phyloP scores from a whole-genome alignment of 2,329 filamentous ascomycete species.

The Fusarium continuum region DNA sequence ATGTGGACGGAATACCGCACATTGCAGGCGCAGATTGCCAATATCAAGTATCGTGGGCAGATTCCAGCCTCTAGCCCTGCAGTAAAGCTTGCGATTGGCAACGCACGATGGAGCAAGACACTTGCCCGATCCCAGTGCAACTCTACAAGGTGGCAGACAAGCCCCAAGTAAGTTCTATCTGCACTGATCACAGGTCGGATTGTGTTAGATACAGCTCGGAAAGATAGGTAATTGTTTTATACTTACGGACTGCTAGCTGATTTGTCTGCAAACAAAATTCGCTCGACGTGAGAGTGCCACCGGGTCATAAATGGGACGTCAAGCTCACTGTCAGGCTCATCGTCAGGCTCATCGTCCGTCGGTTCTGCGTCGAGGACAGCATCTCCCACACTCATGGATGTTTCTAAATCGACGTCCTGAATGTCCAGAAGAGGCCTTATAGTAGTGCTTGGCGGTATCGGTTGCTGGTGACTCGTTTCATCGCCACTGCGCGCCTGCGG shows the following conservation, averaged over 20 bases:
- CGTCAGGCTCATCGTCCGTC: neutral
- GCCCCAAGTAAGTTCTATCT: neutral
- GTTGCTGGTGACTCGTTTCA: neutral
- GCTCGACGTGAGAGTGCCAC: neutral
- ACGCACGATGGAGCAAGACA: neutral
- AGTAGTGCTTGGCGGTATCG: neutral
- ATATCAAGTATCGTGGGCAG: neutral
- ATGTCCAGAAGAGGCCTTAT: neutral
- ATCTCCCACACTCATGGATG: neutral
- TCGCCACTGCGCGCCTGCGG: neutral
- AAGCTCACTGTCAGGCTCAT: neutral
- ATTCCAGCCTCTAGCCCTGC: neutral
- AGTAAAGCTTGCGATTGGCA: neutral
- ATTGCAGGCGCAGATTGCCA: conserved; percentile 16
- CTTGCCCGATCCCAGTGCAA: neutral
- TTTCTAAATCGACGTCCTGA: neutral
- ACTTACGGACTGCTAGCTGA: neutral
- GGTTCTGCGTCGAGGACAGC: neutral
- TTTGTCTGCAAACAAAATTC: neutral
- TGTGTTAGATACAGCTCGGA: neutral
- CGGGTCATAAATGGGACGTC: neutral
- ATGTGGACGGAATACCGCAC: conserved; percentile 8
- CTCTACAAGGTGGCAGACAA: neutral
- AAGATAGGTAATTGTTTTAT: neutral
- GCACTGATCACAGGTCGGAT: neutral